Evolutionary conservation across 1,284 basidiomycete genomes (phyloP).

Genomic region (Tilletiaria anomala): DNA sequence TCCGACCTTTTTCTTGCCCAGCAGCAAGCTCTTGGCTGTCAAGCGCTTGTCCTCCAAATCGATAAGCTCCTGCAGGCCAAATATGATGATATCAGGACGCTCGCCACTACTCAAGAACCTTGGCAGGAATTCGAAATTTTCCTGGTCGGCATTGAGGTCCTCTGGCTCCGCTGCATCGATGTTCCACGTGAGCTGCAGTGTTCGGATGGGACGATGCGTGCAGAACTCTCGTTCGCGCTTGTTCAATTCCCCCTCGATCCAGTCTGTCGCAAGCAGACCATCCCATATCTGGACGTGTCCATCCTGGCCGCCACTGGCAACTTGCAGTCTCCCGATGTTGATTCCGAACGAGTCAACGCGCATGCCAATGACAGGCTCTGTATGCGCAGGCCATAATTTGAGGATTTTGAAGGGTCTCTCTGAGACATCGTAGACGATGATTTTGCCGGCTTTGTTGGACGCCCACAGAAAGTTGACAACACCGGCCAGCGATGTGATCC

Average conservation of each 20-base stretch:
- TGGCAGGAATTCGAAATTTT: slow-evolving; percentile 25
- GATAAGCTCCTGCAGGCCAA: slow-evolving; percentile 90
- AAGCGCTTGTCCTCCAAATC: slow-evolving; percentile 82
- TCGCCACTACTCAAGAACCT: slow-evolving; percentile 15
- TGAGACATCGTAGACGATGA: slow-evolving; percentile 64
- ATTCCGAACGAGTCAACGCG: slow-evolving; percentile 42
- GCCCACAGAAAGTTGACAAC: slow-evolving; percentile 54
- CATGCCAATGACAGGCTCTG: slow-evolving; percentile 55
- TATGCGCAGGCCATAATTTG: slow-evolving; percentile 79
- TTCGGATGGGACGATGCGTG: slow-evolving; percentile 58
- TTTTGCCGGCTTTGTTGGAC: slow-evolving; percentile 63
- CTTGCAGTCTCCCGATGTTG: slow-evolving; percentile 46
- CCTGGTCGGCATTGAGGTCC: slow-evolving; percentile 44
- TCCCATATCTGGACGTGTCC: slow-evolving; percentile 72
- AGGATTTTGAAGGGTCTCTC: slow-evolving; percentile 45
- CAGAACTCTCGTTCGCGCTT: slow-evolving; percentile 65
- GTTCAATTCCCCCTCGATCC: slow-evolving; percentile 67
- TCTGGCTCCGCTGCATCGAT: slow-evolving; percentile 74
- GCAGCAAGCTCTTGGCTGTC: slow-evolving; percentile 48
- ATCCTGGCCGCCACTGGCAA: slow-evolving; percentile 66
- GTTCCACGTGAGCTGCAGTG: slow-evolving; percentile 86
- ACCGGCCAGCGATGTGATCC: slow-evolving; percentile 24
- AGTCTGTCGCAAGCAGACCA: slow-evolving; percentile 66
- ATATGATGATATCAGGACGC: slow-evolving; percentile 69
- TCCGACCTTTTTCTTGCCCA: slow-evolving; percentile 18